Percentiles rank a stretch among this genome's conserved stretches.
These are phyloP conservation scores for Calonectria leucothoes DNA, from an alignment of 2,329 filamentous ascomycete species.

Conservation along the genomic window DNA sequence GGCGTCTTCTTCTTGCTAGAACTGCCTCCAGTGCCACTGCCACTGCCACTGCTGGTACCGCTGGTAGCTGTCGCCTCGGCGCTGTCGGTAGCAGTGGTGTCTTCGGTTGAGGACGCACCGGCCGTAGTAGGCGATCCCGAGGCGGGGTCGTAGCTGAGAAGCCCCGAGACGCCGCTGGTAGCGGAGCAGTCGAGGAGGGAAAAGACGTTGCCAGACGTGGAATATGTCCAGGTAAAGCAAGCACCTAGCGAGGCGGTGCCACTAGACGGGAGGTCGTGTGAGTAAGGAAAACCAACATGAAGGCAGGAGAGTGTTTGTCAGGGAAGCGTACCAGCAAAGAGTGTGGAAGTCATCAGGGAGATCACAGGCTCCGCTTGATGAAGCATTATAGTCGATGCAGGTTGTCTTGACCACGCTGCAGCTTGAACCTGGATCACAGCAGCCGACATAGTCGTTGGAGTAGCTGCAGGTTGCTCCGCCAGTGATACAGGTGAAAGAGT, in stretches of 20 bases:
- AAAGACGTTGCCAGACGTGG: constrained; percentile 34
- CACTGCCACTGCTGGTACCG: neutral
- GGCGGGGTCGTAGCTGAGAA: constrained; percentile 46
- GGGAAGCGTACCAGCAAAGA: constrained; percentile 48
- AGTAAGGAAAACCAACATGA: neutral
- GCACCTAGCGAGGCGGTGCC: constrained; percentile 17
- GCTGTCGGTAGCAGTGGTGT: neutral
- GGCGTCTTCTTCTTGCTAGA: constrained; percentile 33
- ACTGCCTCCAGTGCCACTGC: neutral
- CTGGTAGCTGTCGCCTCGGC: constrained; percentile 16
- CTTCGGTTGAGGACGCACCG: constrained; percentile 6
- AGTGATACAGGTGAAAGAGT: constrained; percentile 45
- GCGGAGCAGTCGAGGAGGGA: constrained; percentile 44
- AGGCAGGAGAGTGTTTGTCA: neutral
- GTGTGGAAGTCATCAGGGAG: constrained; percentile 46
- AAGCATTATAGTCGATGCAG: constrained; percentile 46
- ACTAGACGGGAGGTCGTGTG: constrained; percentile 26
- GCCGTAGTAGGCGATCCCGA: constrained; percentile 27
- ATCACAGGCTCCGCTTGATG: constrained; percentile 39
- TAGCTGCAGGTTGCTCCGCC: constrained; percentile 41
- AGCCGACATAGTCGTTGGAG: constrained; percentile 44
- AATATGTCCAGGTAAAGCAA: constrained; percentile 47
- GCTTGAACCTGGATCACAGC: constrained; percentile 43
- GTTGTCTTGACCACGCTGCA: constrained; percentile 47
- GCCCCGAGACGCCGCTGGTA: constrained; percentile 34